Percentiles rank a stretch among this genome's conserved stretches.
phyloP scores from a whole-genome alignment of 2,329 filamentous ascomycete genomes.

The Aspergillus sp. region DNA sequence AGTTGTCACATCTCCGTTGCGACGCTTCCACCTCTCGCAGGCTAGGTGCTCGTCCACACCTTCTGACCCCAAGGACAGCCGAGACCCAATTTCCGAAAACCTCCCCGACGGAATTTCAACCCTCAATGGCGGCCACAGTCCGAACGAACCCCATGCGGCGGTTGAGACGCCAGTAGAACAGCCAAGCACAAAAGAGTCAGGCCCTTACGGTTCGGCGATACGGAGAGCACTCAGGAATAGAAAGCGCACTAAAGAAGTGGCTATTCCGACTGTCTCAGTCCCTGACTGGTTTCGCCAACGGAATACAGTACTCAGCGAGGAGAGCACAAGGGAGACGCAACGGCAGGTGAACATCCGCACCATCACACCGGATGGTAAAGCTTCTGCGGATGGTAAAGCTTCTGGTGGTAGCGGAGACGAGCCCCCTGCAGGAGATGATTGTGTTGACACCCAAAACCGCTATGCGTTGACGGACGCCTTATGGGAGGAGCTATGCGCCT shows the following conservation, averaged over 20 bases:
- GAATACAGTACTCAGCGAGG: constrained; percentile 31
- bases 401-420: constrained; percentile 28
- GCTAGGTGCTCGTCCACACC: constrained; percentile 28
- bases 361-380: constrained; percentile 20
- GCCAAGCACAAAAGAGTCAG: constrained; percentile 23
- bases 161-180: constrained; percentile 17
- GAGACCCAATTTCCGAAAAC: constrained; percentile 22
- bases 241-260: constrained; percentile 22
- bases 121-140: constrained; percentile 16
- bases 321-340: constrained; percentile 11
- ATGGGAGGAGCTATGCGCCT: constrained; percentile 52
- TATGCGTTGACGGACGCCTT: constrained; percentile 43
- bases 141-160: constrained; percentile 14
- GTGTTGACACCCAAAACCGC: constrained; percentile 23
- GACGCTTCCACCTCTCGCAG: constrained; percentile 35
- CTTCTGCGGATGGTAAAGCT: constrained; percentile 10
- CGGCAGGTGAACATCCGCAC: constrained; percentile 30
- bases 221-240: constrained; percentile 40
- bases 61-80: constrained; percentile 27
- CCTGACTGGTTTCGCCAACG: constrained; percentile 40
- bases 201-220: constrained; percentile 41
- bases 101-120: constrained; percentile 22
- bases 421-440: constrained; percentile 19
- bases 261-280: constrained; percentile 25
- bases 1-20: constrained; percentile 22